phyloP scores from a whole-genome alignment of 1,284 basidiomycete species.

The Ustilago tritici region DNA sequence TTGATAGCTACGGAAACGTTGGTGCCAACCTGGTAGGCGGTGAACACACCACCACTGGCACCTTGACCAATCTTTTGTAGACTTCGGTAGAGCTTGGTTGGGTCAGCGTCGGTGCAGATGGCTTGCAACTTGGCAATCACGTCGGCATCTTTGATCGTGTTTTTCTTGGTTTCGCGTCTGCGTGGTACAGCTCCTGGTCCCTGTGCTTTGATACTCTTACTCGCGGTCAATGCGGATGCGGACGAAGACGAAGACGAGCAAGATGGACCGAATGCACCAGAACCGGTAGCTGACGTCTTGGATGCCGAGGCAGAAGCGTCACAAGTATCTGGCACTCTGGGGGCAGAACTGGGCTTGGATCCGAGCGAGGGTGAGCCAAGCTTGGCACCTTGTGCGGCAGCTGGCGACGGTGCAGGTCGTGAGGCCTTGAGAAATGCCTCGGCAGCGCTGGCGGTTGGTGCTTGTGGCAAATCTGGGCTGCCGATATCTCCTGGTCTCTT shows the following conservation, averaged over 20 bases:
- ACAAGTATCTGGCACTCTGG: conserved; percentile 7
- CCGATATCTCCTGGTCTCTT: conserved; percentile 16
- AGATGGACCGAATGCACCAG: conserved; percentile 8
- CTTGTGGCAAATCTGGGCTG: conserved; percentile 36
- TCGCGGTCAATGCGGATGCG: conserved; percentile 13
- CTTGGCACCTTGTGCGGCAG: conserved; percentile 7
- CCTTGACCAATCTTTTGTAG: conserved; percentile 98
- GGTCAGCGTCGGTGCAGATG: conserved; percentile 97
- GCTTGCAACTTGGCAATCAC: conserved; percentile 89
- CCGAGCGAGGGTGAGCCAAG: conserved; percentile 18
- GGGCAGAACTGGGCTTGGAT: conserved; percentile 18
- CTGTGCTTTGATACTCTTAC: conserved; percentile 23
- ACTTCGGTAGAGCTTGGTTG: conserved; percentile 90
- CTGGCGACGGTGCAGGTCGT: conserved; percentile 53
- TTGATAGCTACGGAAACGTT: conserved; percentile 97
- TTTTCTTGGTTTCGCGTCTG: conserved; percentile 79
- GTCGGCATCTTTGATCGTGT: conserved; percentile 82
- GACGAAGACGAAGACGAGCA: conserved; percentile 8
- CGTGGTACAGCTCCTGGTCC: conserved; percentile 72
- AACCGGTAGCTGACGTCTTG: conserved; percentile 7
- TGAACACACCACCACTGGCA: conserved; percentile 97
- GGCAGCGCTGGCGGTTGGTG: conserved; percentile 22
- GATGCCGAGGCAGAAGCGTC: conserved; percentile 7
- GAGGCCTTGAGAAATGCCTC: conserved; percentile 47
- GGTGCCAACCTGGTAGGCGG: conserved; percentile 94